Conservation (phyloP, 768 basidiomycete species). For the Austroboletus eburneus region DNA sequence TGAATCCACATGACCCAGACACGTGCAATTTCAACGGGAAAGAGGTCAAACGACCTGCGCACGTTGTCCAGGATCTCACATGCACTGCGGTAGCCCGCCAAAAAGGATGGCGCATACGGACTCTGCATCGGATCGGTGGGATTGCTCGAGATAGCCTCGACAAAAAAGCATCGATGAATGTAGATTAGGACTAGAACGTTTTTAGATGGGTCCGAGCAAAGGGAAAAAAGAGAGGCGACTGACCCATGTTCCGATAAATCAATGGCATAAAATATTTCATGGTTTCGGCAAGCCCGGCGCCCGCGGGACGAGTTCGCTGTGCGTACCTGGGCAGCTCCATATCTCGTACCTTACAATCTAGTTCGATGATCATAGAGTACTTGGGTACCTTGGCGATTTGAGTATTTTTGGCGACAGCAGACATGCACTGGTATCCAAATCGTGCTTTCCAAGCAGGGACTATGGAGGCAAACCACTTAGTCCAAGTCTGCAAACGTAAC, state of each 20-base stretch:
- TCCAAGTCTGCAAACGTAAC: neutral
- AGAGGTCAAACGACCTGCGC: slow-evolving; percentile 42
- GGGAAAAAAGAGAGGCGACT: no score
- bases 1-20: slow-evolving; percentile 65
- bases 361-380: slow-evolving; percentile 61
- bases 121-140: slow-evolving; percentile 64
- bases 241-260: no score
- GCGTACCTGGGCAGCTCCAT: no score
- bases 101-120: slow-evolving; percentile 58
- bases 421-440: slow-evolving; percentile 62
- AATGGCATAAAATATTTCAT: slow-evolving; percentile 39
- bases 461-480: slow-evolving; percentile 20
- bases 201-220: no score
- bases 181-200: slow-evolving; percentile 58
- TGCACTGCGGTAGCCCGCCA: slow-evolving; percentile 57
- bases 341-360: slow-evolving; percentile 65
- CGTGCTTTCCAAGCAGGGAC: slow-evolving; percentile 59
- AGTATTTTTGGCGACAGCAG: slow-evolving; percentile 58
- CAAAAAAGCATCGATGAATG: slow-evolving; percentile 66
- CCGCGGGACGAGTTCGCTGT: slow-evolving; percentile 33
- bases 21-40: slow-evolving; percentile 46
- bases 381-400: slow-evolving; percentile 61
- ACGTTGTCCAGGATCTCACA: slow-evolving; percentile 52
- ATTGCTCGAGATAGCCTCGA: slow-evolving; percentile 64
- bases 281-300: slow-evolving; percentile 18